A percentile compares a stretch with the other conserved stretches of the same genome.
Evolutionary conservation across 331 rosid genomes (phyloP).

Genomic region (Rhamnella rubrinervis): DNA sequence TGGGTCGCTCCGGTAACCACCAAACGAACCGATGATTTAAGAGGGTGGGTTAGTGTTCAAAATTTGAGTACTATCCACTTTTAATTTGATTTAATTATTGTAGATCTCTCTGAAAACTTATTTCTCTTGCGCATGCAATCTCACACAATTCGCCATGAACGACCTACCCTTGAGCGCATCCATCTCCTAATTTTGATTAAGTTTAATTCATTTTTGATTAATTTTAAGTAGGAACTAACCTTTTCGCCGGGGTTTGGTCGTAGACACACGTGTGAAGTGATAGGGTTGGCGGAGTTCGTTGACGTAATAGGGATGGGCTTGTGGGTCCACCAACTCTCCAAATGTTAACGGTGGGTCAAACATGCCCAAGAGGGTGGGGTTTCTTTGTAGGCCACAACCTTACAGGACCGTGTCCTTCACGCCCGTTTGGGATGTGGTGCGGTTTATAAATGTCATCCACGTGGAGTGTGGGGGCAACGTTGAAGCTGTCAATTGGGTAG

Average conservation of each 20-base stretch:
- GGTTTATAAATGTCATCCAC: slow-evolving; percentile 13
- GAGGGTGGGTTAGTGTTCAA: background rate
- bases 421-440: background rate
- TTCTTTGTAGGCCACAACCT: too few species aligned
- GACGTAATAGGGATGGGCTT: slow-evolving; percentile 12
- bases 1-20: slow-evolving; percentile 37
- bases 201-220: too few species aligned
- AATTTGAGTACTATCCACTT: background rate
- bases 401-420: background rate
- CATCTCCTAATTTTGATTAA: too few species aligned
- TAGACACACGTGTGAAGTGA: slow-evolving; percentile 9
- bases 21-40: slow-evolving; percentile 13
- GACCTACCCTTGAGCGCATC: too few species aligned
- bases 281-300: slow-evolving; percentile 28
- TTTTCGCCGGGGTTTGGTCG: background rate
- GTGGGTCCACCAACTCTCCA: slow-evolving; percentile 28
- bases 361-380: background rate
- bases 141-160: too few species aligned
- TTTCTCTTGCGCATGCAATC: background rate
- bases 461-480: slow-evolving; percentile 26
- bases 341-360: slow-evolving; percentile 40
- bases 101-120: background rate
- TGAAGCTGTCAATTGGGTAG: slow-evolving; percentile 18
- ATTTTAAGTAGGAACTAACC: too few species aligned
- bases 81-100: background rate